Conservation (phyloP, 2,329 filamentous ascomycete species). For the Allantophomopsis lycopodina region DNA sequence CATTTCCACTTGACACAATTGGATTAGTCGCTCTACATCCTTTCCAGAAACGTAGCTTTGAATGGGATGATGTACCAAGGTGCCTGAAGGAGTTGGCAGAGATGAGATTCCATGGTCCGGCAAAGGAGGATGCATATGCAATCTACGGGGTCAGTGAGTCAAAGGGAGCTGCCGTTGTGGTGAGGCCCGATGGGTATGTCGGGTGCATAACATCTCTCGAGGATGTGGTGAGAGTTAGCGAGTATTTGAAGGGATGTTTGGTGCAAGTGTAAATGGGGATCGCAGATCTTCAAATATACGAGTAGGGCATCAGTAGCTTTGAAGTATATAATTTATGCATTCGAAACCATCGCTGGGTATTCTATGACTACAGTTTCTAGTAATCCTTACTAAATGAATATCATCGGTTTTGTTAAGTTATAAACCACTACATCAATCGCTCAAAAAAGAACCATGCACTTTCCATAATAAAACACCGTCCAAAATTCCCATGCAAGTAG, state of each 20-base stretch:
- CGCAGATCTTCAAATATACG: no score
- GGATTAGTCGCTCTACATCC: constrained; percentile 47
- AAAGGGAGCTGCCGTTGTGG: constrained; percentile 40
- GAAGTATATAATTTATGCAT: no score
- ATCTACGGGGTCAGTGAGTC: constrained; percentile 55
- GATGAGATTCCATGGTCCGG: constrained; percentile 37
- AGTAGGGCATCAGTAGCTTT: no score
- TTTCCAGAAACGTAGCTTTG: constrained; percentile 3
- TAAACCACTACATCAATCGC: no score
- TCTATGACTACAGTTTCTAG: no score
- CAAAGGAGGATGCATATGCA: constrained; percentile 44
- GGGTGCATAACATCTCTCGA: constrained; percentile 37
- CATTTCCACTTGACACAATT: constrained; percentile 44
- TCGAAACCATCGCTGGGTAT: no score
- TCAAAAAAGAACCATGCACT: no score
- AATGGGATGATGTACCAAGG: constrained; percentile 22
- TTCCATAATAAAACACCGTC: no score
- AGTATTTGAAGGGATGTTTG: constrained; percentile 4
- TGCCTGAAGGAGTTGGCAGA: constrained; percentile 50
- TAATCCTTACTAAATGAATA: no score
- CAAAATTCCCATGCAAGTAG: no score
- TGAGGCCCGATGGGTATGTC: constrained; percentile 61
- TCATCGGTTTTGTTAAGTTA: no score
- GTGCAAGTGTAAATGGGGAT: neutral
- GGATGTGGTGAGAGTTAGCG: constrained; percentile 8